phyloP scores from a whole-genome alignment of 1,139 yeast species.

The Meyerozyma guilliermondii region DNA sequence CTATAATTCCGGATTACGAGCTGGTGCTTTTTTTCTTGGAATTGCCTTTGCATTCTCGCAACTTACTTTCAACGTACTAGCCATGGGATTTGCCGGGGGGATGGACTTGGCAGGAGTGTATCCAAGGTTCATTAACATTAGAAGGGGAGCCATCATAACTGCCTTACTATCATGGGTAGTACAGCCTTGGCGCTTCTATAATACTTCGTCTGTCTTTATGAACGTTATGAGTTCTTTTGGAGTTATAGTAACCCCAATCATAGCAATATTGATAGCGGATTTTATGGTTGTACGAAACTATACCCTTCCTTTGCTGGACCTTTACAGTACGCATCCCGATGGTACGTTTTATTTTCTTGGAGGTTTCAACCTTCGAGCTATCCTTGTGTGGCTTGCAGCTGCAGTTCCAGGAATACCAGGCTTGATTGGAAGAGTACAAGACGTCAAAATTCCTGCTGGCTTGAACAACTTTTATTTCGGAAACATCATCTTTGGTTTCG shows the following conservation, averaged over 20 bases:
- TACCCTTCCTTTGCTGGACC: constrained; percentile 10
- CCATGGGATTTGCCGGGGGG: constrained; percentile 22
- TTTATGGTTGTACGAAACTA: constrained; percentile 10
- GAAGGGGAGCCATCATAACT: constrained; percentile 13
- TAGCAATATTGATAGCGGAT: constrained; percentile 14
- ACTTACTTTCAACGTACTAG: constrained; percentile 17
- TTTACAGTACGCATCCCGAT: constrained; percentile 8
- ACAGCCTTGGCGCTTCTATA: constrained; percentile 4
- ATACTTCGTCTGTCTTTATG: constrained; percentile 2
- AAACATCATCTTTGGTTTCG: constrained; percentile 33
- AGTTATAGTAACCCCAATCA: constrained; percentile 13
- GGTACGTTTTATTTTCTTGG: constrained; percentile 9
- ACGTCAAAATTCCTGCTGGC: constrained; percentile 18
- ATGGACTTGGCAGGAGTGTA: constrained; percentile 26
- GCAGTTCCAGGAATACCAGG: constrained; percentile 16
- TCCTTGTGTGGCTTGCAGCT: constrained; percentile 1
- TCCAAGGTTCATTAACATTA: constrained; percentile 26
- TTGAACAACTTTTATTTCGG: constrained; percentile 36
- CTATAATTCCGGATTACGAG: constrained; percentile 20
- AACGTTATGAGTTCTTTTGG: constrained; percentile 10
- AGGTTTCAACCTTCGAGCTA: constrained; percentile 2
- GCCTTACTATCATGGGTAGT: constrained; percentile 4
- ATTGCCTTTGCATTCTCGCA: constrained; percentile 17
- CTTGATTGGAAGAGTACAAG: constrained; percentile 4
- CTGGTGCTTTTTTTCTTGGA: constrained; percentile 27